A percentile compares a stretch with the other conserved stretches of the same genome.
Conservation (phyloP, 805 yeast genomes). For the Myxozyma monticola region DNA sequence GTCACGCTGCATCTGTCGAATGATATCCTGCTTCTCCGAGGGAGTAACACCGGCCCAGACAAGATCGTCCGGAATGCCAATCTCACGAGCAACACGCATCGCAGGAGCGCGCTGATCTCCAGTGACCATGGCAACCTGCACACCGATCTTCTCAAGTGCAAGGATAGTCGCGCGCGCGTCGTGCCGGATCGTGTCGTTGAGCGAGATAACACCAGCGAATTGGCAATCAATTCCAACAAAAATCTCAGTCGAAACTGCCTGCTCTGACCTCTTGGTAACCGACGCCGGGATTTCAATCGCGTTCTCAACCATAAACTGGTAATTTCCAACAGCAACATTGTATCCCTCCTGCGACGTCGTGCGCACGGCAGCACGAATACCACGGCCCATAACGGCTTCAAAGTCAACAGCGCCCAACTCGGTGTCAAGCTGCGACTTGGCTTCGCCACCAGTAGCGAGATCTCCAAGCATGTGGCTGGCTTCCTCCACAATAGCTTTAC, state of each 20-base stretch:
- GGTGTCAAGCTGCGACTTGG: neutral
- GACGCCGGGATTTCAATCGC: slow-evolving; percentile 23
- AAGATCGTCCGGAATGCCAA: slow-evolving; percentile 64
- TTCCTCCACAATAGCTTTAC: slow-evolving; percentile 59
- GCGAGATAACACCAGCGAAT: slow-evolving; percentile 64
- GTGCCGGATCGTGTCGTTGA: slow-evolving; percentile 65
- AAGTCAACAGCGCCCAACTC: slow-evolving; percentile 30
- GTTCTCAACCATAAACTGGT: slow-evolving; percentile 42
- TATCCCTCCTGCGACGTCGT: slow-evolving; percentile 27
- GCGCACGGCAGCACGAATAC: slow-evolving; percentile 37
- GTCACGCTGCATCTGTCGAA: slow-evolving; percentile 53
- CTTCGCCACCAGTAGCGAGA: neutral
- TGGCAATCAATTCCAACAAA: slow-evolving; percentile 59
- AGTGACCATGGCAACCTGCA: slow-evolving; percentile 78
- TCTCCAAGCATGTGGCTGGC: slow-evolving; percentile 32
- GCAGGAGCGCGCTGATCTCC: slow-evolving; percentile 79
- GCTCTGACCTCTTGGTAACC: slow-evolving; percentile 29
- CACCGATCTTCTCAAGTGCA: slow-evolving; percentile 53
- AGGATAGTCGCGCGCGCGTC: slow-evolving; percentile 64
- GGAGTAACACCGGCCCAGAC: slow-evolving; percentile 80
- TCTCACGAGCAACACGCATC: slow-evolving; percentile 56
- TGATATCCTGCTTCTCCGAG: slow-evolving; percentile 67
- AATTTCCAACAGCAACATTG: slow-evolving; percentile 56
- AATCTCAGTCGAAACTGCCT: slow-evolving; percentile 49
- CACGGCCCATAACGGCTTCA: slow-evolving; percentile 38